Evolutionary conservation across 2,329 filamentous ascomycete genomes (phyloP).

Genomic region (Scleromitrula shiraiana): DNA sequence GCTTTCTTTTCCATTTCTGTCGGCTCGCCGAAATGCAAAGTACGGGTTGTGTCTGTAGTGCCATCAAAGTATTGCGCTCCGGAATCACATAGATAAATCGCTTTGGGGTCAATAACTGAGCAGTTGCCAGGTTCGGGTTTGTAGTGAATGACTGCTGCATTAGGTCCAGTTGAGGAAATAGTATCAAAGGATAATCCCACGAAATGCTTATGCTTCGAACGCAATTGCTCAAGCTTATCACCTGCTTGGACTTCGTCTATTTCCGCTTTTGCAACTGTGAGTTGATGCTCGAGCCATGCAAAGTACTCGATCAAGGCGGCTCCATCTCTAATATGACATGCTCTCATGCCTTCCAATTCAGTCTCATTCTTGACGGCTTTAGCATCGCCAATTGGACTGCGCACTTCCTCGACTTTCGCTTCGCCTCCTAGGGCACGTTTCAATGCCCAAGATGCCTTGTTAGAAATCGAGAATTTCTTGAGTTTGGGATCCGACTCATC

Average conservation of each 20-base stretch:
- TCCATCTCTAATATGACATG: slow-evolving; percentile 89
- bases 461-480: slow-evolving; percentile 75
- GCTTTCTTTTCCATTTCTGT: slow-evolving; percentile 77
- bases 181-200: slow-evolving; percentile 90
- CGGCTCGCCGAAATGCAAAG: slow-evolving; percentile 82
- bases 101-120: slow-evolving; percentile 71
- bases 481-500: slow-evolving; percentile 30
- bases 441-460: slow-evolving; percentile 86
- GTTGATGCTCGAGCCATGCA: slow-evolving; percentile 89
- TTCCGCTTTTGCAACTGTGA: slow-evolving; percentile 61
- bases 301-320: slow-evolving; percentile 88
- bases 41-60: slow-evolving; percentile 92
- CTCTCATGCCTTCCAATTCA: slow-evolving; percentile 86
- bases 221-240: slow-evolving; percentile 76
- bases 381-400: slow-evolving; percentile 80
- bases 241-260: slow-evolving; percentile 89
- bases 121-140: slow-evolving; percentile 78
- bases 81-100: slow-evolving; percentile 92
- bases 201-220: slow-evolving; percentile 63
- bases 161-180: slow-evolving; percentile 83
- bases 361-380: slow-evolving; percentile 92
- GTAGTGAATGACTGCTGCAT: slow-evolving; percentile 91
- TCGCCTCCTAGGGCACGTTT: slow-evolving; percentile 81
- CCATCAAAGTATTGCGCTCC: slow-evolving; percentile 95
- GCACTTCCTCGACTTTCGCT: slow-evolving; percentile 72